Evolutionary conservation across 768 basidiomycete genomes (phyloP).

Genomic region (Lanmaoa rubissima): DNA sequence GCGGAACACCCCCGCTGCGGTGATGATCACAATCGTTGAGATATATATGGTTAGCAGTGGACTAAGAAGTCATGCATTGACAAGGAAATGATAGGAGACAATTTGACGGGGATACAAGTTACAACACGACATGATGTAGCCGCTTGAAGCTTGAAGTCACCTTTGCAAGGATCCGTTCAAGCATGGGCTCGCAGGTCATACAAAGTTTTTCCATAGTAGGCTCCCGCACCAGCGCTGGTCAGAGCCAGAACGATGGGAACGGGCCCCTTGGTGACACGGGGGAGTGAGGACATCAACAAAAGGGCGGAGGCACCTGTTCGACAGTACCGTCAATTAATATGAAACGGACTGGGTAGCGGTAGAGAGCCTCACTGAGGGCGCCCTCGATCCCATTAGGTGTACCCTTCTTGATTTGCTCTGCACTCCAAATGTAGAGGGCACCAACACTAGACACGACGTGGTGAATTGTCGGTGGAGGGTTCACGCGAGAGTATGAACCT

Average conservation of each 20-base stretch:
- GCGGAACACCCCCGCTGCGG: background rate
- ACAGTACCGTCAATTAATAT: background rate
- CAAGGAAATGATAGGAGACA: background rate
- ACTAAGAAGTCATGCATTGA: background rate
- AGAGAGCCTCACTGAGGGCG: constrained; percentile 60
- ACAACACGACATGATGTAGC: background rate
- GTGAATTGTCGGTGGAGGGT: background rate
- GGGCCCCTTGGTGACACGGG: constrained; percentile 71
- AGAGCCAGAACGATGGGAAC: constrained; percentile 62
- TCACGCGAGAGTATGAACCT: constrained; percentile 20
- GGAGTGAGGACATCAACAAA: constrained; percentile 70
- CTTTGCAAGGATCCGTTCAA: constrained; percentile 1
- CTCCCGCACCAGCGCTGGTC: constrained; percentile 56
- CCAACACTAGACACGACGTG: constrained; percentile 55
- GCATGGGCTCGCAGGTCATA: constrained; percentile 34
- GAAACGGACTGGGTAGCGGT: background rate
- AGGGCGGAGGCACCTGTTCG: constrained; percentile 69
- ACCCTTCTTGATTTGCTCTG: constrained; percentile 70
- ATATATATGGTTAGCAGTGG: background rate
- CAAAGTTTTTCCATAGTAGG: constrained; percentile 67
- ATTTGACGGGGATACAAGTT: constrained; percentile 7
- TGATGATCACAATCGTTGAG: constrained; percentile 1
- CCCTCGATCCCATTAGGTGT: constrained; percentile 72
- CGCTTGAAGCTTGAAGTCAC: background rate
- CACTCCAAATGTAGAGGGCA: constrained; percentile 75